phyloP scores from a whole-genome alignment of 805 yeast species.

The Kodamaea restingae region DNA sequence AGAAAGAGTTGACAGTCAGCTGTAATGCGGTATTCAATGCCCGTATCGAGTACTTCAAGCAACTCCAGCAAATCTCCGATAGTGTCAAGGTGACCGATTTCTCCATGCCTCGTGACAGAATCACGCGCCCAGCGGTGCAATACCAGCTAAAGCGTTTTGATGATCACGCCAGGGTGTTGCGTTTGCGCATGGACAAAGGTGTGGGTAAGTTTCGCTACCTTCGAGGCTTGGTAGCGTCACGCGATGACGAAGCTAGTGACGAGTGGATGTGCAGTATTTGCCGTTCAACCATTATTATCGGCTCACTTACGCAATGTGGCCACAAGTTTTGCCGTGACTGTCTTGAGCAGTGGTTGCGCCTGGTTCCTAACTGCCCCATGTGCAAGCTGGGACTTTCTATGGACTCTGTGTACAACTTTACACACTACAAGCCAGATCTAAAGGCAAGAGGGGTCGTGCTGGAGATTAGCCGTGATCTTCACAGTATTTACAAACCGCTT shows the following conservation, averaged over 20 bases:
- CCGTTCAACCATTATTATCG: constrained; percentile 61
- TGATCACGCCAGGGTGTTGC: constrained; percentile 4
- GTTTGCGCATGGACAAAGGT: constrained; percentile 23
- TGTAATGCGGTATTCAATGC: constrained; percentile 69
- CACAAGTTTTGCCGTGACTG: constrained; percentile 87
- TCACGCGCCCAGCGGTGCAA: constrained; percentile 1
- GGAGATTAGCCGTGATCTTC: constrained; percentile 25
- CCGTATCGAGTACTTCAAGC: constrained; percentile 78
- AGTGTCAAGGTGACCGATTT: constrained; percentile 45
- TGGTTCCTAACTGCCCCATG: constrained; percentile 66
- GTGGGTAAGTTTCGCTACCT: constrained; percentile 36
- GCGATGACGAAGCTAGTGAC: constrained; percentile 15
- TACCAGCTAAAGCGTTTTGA: constrained; percentile 14
- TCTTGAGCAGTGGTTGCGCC: constrained; percentile 65
- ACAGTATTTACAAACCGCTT: constrained; percentile 44
- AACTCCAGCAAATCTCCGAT: constrained; percentile 83
- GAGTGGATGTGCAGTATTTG: constrained; percentile 73
- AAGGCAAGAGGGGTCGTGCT: constrained; percentile 39
- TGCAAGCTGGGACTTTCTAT: constrained; percentile 56
- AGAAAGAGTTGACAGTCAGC: constrained; percentile 46
- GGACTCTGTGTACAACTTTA: constrained; percentile 64
- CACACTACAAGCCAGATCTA: constrained; percentile 51
- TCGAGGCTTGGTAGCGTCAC: constrained; percentile 20
- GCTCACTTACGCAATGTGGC: constrained; percentile 86
- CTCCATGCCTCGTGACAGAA: constrained; percentile 28